Base-by-base conservation (phyloP, 75 land plant genomes). In the Pinus tabuliformis region DNA sequence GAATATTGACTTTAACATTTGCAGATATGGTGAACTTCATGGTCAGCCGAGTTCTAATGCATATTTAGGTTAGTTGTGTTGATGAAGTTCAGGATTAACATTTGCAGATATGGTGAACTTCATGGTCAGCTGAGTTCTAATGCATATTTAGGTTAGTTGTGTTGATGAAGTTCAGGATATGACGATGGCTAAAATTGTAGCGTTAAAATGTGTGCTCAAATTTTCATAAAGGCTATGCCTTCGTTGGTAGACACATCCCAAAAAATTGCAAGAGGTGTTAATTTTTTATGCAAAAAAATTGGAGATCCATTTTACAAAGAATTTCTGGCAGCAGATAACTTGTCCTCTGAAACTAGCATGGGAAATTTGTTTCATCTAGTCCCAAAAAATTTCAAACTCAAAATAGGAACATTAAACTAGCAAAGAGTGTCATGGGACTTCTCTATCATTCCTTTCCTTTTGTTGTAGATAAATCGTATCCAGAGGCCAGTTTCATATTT, bases 141-240 rank as follows among this genome's bases (percentile, higher is more conserved):
- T 70, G 81, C 68, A 6, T 89, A 77, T 75, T 11, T 2, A 37
- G 86, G 92, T 17, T 70, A 80, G 30, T 12, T 90, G 86, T 77
- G 75, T 92, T 62, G 95, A 92, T 80, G 93, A 92, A 60, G 95
- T 92, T 18, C 93, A 92, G 33, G 95, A 90, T 59, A 81, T 92
- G 22, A 86, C 87, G 3, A 84, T 84, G 89, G 82, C 82, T 30
- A 92, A 90, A 65, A 86, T 92, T 76, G 33, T 86, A 33, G 74
- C 90, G 12, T 87, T 88, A 39, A 92, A 84, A 57, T 80, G 30
- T 92, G 18, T 86, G 89, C 79, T 75, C 36, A 60, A 90, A 92
- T 66, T 56, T 84, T 17, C 58, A 73, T 1, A 84, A 83, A 52
- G 95, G 92, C 3, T 92, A 82, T 79, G 83, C 86, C 39, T 92